Percentiles rank a stretch among this genome's conserved stretches.
These are phyloP conservation scores for Pseudocercospora pini-densiflorae DNA, from an alignment of 2,329 filamentous ascomycete species.

Conservation along the genomic window DNA sequence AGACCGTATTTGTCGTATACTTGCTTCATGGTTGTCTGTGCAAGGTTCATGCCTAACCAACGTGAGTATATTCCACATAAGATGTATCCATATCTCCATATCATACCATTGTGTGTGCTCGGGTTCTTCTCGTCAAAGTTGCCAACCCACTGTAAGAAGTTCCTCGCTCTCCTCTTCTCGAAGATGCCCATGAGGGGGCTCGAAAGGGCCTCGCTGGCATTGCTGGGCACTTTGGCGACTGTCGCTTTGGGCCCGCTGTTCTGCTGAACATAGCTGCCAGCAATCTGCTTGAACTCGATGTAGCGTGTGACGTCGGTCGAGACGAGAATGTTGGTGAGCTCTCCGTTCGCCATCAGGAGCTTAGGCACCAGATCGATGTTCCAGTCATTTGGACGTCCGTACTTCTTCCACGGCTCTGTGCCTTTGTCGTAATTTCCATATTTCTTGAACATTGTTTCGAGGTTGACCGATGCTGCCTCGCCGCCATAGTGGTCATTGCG, in stretches of 20 bases:
- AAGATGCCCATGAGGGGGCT: conserved; percentile 97
- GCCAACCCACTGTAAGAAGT: conserved; percentile 95
- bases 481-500: conserved; percentile 98
- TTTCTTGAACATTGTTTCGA: conserved; percentile 96
- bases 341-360: conserved; percentile 97
- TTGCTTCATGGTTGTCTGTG: conserved; percentile 89
- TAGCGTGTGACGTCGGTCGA: conserved; percentile 75
- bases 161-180: conserved; percentile 96
- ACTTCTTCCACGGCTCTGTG: conserved; percentile 97
- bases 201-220: conserved; percentile 84
- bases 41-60: conserved; percentile 73
- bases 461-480: conserved; percentile 95
- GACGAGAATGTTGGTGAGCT: conserved; percentile 97
- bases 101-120: conserved; percentile 81
- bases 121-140: conserved; percentile 82
- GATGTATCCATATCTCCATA: background rate
- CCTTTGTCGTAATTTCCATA: conserved; percentile 81
- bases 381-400: conserved; percentile 96
- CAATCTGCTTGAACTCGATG: conserved; percentile 67
- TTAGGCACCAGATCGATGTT: conserved; percentile 99
- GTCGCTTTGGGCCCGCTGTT: conserved; percentile 80
- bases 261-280: conserved; percentile 96
- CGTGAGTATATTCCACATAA: conserved; percentile 20
- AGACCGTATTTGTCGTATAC: conserved; percentile 98
- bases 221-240: conserved; percentile 94